A percentile compares a stretch with the other conserved stretches of the same genome.
phyloP scores from a whole-genome alignment of 2,329 filamentous ascomycete genomes.

The Cercospora brassicicola region DNA sequence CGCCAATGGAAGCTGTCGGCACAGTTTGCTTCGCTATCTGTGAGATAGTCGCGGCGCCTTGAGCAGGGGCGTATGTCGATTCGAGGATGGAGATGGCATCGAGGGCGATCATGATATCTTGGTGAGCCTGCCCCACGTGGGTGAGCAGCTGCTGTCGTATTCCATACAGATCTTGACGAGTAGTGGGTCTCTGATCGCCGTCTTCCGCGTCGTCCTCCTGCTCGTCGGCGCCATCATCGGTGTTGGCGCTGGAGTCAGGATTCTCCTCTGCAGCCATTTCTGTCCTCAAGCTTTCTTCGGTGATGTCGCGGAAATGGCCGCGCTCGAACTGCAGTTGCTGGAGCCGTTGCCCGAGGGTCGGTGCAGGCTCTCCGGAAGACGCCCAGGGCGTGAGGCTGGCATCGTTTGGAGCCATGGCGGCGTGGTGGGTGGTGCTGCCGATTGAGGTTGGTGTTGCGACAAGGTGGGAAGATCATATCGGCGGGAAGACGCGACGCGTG shows the following conservation, averaged over 20 bases:
- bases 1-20: conserved; percentile 73
- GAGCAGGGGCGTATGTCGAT: conserved; percentile 67
- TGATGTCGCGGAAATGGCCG: conserved; percentile 78
- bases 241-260: conserved; percentile 44
- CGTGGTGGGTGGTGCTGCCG: neutral
- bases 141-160: conserved; percentile 45
- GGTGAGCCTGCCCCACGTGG: conserved; percentile 46
- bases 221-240: conserved; percentile 42
- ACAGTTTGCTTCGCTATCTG: conserved; percentile 66
- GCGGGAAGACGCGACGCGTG: conserved; percentile 7
- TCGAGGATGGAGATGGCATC: conserved; percentile 82
- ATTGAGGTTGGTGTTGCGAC: neutral
- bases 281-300: conserved; percentile 68
- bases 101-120: conserved; percentile 67
- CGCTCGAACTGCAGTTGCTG: conserved; percentile 74
- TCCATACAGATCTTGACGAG: conserved; percentile 43
- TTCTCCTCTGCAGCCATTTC: conserved; percentile 59
- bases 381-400: conserved; percentile 67
- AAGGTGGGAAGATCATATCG: neutral
- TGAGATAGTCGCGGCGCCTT: conserved; percentile 70
- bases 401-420: conserved; percentile 23
- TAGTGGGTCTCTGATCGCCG: conserved; percentile 32
- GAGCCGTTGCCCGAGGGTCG: conserved; percentile 72
- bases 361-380: conserved; percentile 55
- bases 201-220: conserved; percentile 46